Conservation (phyloP, 345 rosid genomes). For the Limnanthes douglasii region DNA sequence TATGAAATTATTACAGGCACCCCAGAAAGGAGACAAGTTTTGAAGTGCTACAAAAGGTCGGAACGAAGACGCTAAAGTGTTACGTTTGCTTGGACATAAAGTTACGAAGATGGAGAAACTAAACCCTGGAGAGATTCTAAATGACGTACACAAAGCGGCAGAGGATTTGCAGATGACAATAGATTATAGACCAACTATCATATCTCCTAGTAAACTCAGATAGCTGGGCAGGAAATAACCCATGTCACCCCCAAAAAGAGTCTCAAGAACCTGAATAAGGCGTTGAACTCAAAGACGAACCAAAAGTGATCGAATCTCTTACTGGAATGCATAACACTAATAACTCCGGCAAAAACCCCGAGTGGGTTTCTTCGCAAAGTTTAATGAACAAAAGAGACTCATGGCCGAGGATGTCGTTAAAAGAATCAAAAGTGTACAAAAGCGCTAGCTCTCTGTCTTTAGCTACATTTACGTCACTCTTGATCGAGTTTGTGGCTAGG, state of each 20-base stretch:
- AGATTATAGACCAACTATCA: slow-evolving; percentile 38
- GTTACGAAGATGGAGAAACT: slow-evolving; percentile 30
- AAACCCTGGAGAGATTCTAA: slow-evolving; percentile 31
- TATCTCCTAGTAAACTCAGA: slow-evolving; percentile 53
- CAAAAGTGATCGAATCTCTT: slow-evolving; percentile 28
- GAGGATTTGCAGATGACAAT: slow-evolving; percentile 59
- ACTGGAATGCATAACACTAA: slow-evolving; percentile 30
- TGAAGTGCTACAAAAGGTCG: slow-evolving; percentile 32
- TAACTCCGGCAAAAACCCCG: slow-evolving; percentile 7
- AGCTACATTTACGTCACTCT: slow-evolving; percentile 65
- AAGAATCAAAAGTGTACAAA: slow-evolving; percentile 31
- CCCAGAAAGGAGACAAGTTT: slow-evolving; percentile 57
- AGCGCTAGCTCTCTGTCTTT: slow-evolving; percentile 70
- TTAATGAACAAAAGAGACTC: slow-evolving; percentile 10
- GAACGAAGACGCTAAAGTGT: slow-evolving; percentile 31
- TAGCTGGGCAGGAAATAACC: slow-evolving; percentile 35
- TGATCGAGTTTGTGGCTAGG: slow-evolving; percentile 82
- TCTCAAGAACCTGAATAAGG: slow-evolving; percentile 9
- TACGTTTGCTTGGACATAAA: slow-evolving; percentile 26
- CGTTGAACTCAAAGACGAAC: slow-evolving; percentile 12
- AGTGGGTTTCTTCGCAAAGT: slow-evolving; percentile 4
- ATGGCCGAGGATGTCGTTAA: slow-evolving; percentile 25
- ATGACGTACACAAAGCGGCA: slow-evolving; percentile 47
- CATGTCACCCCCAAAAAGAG: slow-evolving; percentile 16
- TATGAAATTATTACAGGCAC: slow-evolving; percentile 28